Evolutionary conservation across 1,139 yeast genomes (phyloP).

Genomic region (Ogataea hybrid): DNA sequence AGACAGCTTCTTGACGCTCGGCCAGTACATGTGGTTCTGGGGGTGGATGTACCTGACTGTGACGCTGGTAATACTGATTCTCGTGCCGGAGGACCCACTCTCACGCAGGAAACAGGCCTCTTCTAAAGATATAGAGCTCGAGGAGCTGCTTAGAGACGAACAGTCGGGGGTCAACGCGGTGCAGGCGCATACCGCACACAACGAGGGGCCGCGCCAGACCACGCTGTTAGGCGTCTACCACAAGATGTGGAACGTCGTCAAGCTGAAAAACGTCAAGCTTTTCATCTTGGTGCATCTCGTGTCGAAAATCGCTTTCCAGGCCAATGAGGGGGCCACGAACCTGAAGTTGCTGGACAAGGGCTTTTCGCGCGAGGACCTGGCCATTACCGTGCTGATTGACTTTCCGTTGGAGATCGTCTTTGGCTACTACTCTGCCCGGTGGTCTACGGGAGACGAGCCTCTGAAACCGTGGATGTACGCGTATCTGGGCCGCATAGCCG

Average conservation of each 20-base stretch:
- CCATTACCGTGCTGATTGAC: slow-evolving; percentile 88
- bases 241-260: slow-evolving; percentile 75
- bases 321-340: slow-evolving; percentile 94
- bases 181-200: slow-evolving; percentile 18
- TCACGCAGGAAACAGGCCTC: slow-evolving; percentile 32
- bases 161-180: slow-evolving; percentile 12
- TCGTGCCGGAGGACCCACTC: slow-evolving; percentile 65
- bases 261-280: slow-evolving; percentile 71
- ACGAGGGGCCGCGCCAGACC: slow-evolving; percentile 3
- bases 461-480: slow-evolving; percentile 89
- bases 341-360: slow-evolving; percentile 92
- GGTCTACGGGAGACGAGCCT: slow-evolving; percentile 78
- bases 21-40: slow-evolving; percentile 75
- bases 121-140: slow-evolving; percentile 15
- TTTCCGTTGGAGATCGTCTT: slow-evolving; percentile 95
- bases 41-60: slow-evolving; percentile 70
- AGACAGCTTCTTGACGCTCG: slow-evolving; percentile 66
- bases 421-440: slow-evolving; percentile 93
- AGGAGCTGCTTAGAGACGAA: slow-evolving; percentile 18
- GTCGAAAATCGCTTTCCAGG: slow-evolving; percentile 91
- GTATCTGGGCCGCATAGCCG: slow-evolving; percentile 75
- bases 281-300: slow-evolving; percentile 72
- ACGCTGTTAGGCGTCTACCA: slow-evolving; percentile 42
- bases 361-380: slow-evolving; percentile 86
- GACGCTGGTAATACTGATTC: slow-evolving; percentile 56